A percentile compares a stretch with the other conserved stretches of the same genome.
phyloP scores from a whole-genome alignment of 495 filamentous ascomycete species.

The Neurospora sp. region DNA sequence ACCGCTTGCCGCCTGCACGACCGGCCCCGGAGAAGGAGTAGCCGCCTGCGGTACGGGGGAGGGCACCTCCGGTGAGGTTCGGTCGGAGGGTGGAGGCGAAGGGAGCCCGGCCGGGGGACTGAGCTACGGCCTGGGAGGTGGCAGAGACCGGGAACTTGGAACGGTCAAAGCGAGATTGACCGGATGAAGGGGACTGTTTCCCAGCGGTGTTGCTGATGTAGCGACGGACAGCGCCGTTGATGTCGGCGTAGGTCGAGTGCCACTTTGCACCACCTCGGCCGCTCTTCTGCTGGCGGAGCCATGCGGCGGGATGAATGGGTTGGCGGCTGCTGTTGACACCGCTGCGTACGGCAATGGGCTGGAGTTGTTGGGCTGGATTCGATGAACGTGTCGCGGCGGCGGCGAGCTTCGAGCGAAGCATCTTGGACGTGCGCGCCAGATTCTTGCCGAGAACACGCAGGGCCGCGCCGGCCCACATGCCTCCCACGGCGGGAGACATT shows the following conservation, averaged over 20 bases:
- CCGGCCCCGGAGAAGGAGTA: slow-evolving; percentile 65
- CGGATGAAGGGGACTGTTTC: slow-evolving; percentile 19
- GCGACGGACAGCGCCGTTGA: slow-evolving; percentile 45
- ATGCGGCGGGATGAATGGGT: slow-evolving; percentile 60
- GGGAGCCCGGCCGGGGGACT: slow-evolving; percentile 61
- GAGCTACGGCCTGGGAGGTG: slow-evolving; percentile 54
- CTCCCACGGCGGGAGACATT: slow-evolving; percentile 55
- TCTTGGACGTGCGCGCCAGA: slow-evolving; percentile 51
- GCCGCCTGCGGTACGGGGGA: slow-evolving; percentile 77
- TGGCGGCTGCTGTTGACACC: slow-evolving; percentile 40
- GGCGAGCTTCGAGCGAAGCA: slow-evolving; percentile 52
- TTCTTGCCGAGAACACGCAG: slow-evolving; percentile 59
- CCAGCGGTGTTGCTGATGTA: slow-evolving; percentile 47
- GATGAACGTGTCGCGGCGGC: slow-evolving; percentile 37
- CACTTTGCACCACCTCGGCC: slow-evolving; percentile 42
- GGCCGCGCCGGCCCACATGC: slow-evolving; percentile 60
- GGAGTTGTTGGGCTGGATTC: slow-evolving; percentile 28
- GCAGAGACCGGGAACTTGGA: slow-evolving; percentile 55
- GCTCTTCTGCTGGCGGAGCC: slow-evolving; percentile 57
- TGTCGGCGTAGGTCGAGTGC: slow-evolving; percentile 53
- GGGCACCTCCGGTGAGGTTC: slow-evolving; percentile 79
- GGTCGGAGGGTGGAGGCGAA: slow-evolving; percentile 88
- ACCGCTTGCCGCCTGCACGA: slow-evolving; percentile 61
- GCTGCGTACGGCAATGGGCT: slow-evolving; percentile 40
- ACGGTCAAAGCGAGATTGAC: slow-evolving; percentile 44